phyloP scores from a whole-genome alignment of 352 stramenopile species.

The Globisporangium takayamanum region DNA sequence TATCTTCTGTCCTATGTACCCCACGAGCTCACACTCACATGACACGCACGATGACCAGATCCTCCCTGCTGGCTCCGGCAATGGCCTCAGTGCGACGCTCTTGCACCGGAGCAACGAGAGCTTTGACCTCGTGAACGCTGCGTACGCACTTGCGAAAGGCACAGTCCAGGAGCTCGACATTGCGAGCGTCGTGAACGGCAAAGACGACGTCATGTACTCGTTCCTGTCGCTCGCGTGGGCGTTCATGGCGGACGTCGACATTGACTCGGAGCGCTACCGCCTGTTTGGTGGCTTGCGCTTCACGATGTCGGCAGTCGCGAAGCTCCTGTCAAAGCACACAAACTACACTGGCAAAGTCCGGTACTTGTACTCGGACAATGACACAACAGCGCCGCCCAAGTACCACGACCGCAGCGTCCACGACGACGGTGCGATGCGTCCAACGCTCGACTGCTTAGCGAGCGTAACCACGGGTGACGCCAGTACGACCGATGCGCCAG shows the following conservation, averaged over 20 bases:
- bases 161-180: constrained; percentile 49
- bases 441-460: constrained; percentile 17
- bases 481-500: constrained; percentile 1
- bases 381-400: constrained; percentile 20
- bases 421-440: constrained; percentile 8
- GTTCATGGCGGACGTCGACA: constrained; percentile 71
- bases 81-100: constrained; percentile 54
- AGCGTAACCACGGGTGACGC: neutral
- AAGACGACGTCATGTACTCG: constrained; percentile 53
- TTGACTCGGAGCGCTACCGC: constrained; percentile 62
- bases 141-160: constrained; percentile 63
- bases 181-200: constrained; percentile 38
- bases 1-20: neutral
- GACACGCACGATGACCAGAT: constrained; percentile 13
- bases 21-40: neutral
- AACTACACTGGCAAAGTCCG: constrained; percentile 32
- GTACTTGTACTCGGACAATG: constrained; percentile 28
- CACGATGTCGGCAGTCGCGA: constrained; percentile 32
- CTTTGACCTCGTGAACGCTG: constrained; percentile 45
- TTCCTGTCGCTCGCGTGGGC: constrained; percentile 85
- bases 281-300: constrained; percentile 53
- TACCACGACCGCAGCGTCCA: constrained; percentile 26
- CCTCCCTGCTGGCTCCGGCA: constrained; percentile 52
- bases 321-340: constrained; percentile 32
- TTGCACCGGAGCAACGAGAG: constrained; percentile 41